Evolutionary conservation across 352 stramenopile species (phyloP), one percentile per base, ranked within the genome.

Genomic region (Aphanomyces astaci): DNA sequence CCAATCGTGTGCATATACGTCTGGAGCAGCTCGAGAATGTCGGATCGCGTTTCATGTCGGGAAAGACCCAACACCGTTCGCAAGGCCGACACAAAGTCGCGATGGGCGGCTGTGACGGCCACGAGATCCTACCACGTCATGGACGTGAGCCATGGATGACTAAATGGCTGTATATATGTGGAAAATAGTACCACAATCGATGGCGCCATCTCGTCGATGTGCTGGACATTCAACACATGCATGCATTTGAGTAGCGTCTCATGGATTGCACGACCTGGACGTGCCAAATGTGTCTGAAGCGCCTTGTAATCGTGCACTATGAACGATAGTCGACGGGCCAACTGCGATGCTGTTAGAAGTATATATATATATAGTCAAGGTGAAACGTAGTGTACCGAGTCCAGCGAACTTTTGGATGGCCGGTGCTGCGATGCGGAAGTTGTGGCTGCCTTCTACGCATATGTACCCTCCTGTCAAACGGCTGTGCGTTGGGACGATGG

Each of bases 1-100:
- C 36, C 36, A 43, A 59, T 68, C 32, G 62, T 49, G 7, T 60
- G 3, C n/a, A 68, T 32, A 45, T 68, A 68, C 22, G 17, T 2
- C 2, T 5, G 3, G 9, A 68, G 27, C 11, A 68, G 13, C 5
- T 68, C 43, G 13, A 68, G 32, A 28, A 68, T 59, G 4, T 68
- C 62, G 7, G 49, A 25, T 7, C 28, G 19, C 24, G 46, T 43
- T 49, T 40, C 62, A 27, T 49, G 22, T 7, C 2, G 11, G 9
- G 46, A 40, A 7, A 68, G 31, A 5, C 62, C 62, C 2, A 68
- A n/a, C 27, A 68, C 43, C 17, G 25, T 22, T 2, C 39, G 43
- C 33, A 68, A 27, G n/a, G 17, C 51, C 9, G 19, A 28, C 4
- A n/a, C 33, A 60, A 68, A 68, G 17, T 56, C 43, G 19, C 40